Conservation (phyloP, 768 basidiomycete species). For the Trametes meyenii region DNA sequence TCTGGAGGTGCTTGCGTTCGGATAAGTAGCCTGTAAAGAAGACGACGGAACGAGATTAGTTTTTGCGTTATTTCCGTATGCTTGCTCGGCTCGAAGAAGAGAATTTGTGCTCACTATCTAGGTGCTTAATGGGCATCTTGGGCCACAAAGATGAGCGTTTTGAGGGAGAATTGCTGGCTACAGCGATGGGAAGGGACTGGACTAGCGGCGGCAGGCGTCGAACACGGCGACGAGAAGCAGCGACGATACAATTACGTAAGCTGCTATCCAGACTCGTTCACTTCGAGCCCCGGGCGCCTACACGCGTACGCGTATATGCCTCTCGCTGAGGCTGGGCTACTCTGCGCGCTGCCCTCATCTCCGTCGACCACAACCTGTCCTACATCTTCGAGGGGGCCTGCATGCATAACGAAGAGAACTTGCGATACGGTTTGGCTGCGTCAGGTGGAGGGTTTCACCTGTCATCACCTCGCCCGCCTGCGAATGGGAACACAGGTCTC, state of each 20-base stretch:
- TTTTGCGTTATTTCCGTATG: conserved; percentile 1
- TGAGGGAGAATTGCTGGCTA: background rate
- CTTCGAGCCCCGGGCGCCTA: background rate
- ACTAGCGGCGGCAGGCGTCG: conserved; percentile 1
- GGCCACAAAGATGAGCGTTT: conserved; percentile 13
- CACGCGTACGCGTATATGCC: too few species aligned
- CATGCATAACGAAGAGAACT: background rate
- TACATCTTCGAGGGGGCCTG: background rate
- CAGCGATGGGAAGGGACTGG: conserved; percentile 3
- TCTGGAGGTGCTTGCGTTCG: conserved; percentile 88
- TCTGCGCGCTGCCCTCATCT: background rate
- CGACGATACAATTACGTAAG: conserved; percentile 20
- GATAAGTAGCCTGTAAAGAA: conserved; percentile 66
- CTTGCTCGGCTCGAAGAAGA: conserved; percentile 12
- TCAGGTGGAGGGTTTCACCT: background rate
- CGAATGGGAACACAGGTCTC: background rate
- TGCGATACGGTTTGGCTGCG: background rate
- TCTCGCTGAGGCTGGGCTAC: too few species aligned
- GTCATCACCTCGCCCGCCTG: background rate
- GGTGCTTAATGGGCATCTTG: conserved; percentile 79
- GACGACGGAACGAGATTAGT: conserved; percentile 5
- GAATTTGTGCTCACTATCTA: conserved; percentile 63
- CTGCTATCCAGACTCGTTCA: background rate
- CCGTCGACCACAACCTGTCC: background rate
- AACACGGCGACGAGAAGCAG: conserved; percentile 18